Base-by-base conservation (phyloP, 2,329 filamentous ascomycete species). In the Fusarium anguioides region DNA sequence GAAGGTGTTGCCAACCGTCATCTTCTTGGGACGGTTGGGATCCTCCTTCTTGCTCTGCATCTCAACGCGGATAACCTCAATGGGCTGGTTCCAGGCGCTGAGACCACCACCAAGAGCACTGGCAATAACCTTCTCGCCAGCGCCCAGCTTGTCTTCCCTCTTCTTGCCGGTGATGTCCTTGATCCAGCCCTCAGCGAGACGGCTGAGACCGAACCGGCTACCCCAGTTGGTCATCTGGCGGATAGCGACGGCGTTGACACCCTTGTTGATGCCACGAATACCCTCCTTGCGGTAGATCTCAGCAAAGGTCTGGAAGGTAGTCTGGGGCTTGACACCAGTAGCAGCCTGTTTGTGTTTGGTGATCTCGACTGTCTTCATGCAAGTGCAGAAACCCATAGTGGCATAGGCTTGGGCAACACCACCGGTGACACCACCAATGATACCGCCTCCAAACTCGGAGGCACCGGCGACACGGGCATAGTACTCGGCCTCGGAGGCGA, bases 301-400 rank as follows among this genome's bases (percentile, higher is more conserved):
- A 90, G 95, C 96, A 82, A 99, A 99, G 60, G 96, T 98, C 73
- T 89, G 87, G 80, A 97, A 96, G 71, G 96, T 98, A 75, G 93
- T 89, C n/a, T 89, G 92, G 23, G 93, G 92, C 83, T 93, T 93
- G 71, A 90, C 88, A 73, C 96, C 96, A 40, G 89, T 72, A 31
- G 93, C 90, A 15, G 93, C 94, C 77, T 96, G 85, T 88, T 98
- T 98, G 86, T 96, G 91, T 84, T 97, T 96, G 77, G 96, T 99
- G 82, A 99, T 99, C 82, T 99, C 96, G 72, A 98, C 96, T 68
- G 96, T 99, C 90, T 99, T 99, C 96, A 99, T 99, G 88, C 96
- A 99, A 65, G 96, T 99, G 84, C 96, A 99, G 89, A 99, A 99
- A 73, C 96, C 96, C 95, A 99, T 99, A 79, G 96, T 99, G 71